These are phyloP conservation scores for Volutella citrinella DNA, from an alignment of 2,329 filamentous ascomycete genomes.

Conservation along the genomic window DNA sequence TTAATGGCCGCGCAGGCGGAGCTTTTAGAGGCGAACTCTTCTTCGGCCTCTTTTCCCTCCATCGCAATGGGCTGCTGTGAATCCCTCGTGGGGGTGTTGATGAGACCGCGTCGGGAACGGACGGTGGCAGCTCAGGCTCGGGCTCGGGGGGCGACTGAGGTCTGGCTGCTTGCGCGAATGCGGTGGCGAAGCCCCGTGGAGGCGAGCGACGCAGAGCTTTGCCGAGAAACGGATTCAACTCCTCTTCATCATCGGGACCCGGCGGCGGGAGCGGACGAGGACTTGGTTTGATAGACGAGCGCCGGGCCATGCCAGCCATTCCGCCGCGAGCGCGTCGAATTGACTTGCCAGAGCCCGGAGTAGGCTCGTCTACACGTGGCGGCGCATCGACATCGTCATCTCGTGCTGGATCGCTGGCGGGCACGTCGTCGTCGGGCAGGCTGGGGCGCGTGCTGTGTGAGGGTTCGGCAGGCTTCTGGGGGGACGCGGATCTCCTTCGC, in stretches of 20 bases:
- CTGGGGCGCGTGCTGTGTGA: too few species aligned
- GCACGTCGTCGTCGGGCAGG: too few species aligned
- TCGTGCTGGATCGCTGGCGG: too few species aligned
- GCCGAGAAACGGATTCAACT: slow-evolving; percentile 29
- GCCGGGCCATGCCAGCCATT: slow-evolving; percentile 34
- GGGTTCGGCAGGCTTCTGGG: slow-evolving; percentile 27
- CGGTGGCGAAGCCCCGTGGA: slow-evolving; percentile 3
- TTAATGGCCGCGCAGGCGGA: slow-evolving; percentile 28
- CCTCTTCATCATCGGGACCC: slow-evolving; percentile 26
- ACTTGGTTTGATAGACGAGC: slow-evolving; percentile 40
- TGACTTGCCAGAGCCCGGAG: slow-evolving; percentile 14
- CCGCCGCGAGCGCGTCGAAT: slow-evolving; percentile 24
- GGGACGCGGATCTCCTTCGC: slow-evolving; percentile 38
- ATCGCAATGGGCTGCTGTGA: slow-evolving; percentile 55
- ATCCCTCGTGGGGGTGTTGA: slow-evolving; percentile 57
- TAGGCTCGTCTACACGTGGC: slow-evolving; percentile 11
- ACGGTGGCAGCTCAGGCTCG: slow-evolving; percentile 29
- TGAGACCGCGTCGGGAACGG: slow-evolving; percentile 50
- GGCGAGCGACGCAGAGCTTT: slow-evolving; percentile 26
- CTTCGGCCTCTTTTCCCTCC: slow-evolving; percentile 34
- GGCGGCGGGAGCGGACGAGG: slow-evolving; percentile 48
- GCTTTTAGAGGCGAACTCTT: slow-evolving; percentile 52
- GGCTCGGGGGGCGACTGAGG: slow-evolving; percentile 15
- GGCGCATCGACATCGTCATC: slow-evolving; percentile 20
- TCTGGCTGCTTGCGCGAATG: too few species aligned